Percentiles rank a stretch among this genome's conserved stretches.
Evolutionary conservation across 2,329 filamentous ascomycete species (phyloP).

Genomic region (Diplodia mutila): DNA sequence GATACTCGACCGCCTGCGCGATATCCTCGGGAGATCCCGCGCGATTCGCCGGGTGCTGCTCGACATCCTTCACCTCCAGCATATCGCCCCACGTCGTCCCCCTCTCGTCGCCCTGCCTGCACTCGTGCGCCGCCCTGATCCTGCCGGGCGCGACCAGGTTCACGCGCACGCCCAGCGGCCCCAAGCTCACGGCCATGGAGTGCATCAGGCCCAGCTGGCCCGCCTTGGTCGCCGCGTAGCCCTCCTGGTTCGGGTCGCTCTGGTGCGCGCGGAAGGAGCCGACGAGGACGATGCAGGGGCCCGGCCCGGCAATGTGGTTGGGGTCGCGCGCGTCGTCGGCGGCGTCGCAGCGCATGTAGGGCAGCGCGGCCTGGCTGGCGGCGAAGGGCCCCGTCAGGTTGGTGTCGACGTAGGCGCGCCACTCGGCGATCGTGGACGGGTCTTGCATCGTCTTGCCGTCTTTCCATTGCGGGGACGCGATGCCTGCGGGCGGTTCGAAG

Average conservation of each 20-base stretch:
- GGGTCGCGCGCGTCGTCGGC: conserved; percentile 30
- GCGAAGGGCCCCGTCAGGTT: conserved; percentile 54
- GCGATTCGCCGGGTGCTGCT: conserved; percentile 50
- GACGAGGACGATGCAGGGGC: conserved; percentile 53
- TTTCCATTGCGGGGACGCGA: conserved; percentile 47
- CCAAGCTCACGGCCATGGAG: conserved; percentile 43
- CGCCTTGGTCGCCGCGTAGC: conserved; percentile 50
- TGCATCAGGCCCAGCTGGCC: conserved; percentile 44
- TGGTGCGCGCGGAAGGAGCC: conserved; percentile 52
- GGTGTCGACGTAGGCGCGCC: conserved; percentile 52
- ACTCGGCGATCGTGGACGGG: conserved; percentile 47
- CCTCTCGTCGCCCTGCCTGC: conserved; percentile 49
- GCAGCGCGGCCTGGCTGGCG: conserved; percentile 52
- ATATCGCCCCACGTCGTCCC: conserved; percentile 44
- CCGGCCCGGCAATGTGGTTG: conserved; percentile 34
- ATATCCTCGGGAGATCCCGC: conserved; percentile 53
- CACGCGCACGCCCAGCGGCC: conserved; percentile 37
- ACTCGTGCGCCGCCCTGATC: conserved; percentile 54
- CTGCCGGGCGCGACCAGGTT: conserved; percentile 50
- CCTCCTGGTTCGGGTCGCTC: conserved; percentile 54
- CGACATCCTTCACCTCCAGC: conserved; percentile 46
- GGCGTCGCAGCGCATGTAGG: conserved; percentile 49
- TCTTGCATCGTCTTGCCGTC: conserved; percentile 54
- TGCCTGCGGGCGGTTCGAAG: conserved; percentile 29
- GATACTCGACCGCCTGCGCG: conserved; percentile 49